A percentile compares a stretch with the other conserved stretches of the same genome.
phyloP scores from a whole-genome alignment of 23 red algal genomes.

The Gracilaria gracilis region DNA sequence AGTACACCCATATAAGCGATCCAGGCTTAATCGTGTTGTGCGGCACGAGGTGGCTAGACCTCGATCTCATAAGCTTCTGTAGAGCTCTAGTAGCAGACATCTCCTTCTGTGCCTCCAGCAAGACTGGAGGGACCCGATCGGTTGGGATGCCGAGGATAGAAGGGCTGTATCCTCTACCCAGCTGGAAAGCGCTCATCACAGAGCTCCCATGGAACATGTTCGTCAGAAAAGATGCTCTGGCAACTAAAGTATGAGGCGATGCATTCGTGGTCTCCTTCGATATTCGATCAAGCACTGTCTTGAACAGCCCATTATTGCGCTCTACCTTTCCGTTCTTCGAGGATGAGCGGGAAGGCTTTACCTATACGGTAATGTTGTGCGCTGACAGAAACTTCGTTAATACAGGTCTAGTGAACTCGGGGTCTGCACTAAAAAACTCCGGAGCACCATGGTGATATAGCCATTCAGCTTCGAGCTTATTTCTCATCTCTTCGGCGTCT shows the following conservation, averaged over 20 bases:
- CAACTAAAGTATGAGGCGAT: too few relatives aligned
- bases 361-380: constrained; percentile 1
- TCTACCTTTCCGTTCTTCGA: constrained; percentile 45
- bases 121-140: constrained; percentile 1
- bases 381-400: background rate
- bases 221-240: too few relatives aligned
- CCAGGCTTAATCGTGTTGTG: constrained; percentile 8
- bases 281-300: background rate
- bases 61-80: constrained; percentile 27
- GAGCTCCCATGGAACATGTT: too few relatives aligned
- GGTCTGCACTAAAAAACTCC: constrained; percentile 17
- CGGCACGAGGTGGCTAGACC: constrained; percentile 16
- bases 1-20: constrained; percentile 39
- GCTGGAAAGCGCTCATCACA: too few relatives aligned
- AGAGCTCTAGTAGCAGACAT: constrained; percentile 35
- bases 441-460: constrained; percentile 60
- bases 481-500: background rate
- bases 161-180: constrained; percentile 35
- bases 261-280: background rate
- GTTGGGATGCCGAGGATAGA: constrained; percentile 1
- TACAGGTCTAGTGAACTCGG: constrained; percentile 22
- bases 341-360: constrained; percentile 16
- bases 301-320: constrained; percentile 43
- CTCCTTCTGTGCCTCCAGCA: constrained; percentile 46
- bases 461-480: constrained; percentile 40